Evolutionary conservation across 1,284 basidiomycete species (phyloP).

Genomic region (Pseudozyma hubeiensis): DNA sequence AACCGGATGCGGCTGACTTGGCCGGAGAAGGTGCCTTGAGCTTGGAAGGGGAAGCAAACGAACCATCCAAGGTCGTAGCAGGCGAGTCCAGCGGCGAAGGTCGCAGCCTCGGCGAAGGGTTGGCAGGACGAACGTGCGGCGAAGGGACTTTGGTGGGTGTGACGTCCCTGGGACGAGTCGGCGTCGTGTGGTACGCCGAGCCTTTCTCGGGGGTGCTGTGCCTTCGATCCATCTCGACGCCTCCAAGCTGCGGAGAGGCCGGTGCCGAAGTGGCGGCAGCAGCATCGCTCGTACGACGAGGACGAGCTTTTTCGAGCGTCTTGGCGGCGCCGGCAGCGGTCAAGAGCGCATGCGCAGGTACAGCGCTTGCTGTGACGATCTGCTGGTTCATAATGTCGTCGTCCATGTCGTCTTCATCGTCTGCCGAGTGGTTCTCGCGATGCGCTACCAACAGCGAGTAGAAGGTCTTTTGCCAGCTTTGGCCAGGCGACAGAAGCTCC

Average conservation of each 20-base stretch:
- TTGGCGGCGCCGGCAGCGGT: conserved; percentile 25
- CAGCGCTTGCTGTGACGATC: conserved; percentile 36
- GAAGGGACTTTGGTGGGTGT: conserved; percentile 28
- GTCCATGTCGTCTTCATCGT: conserved; percentile 64
- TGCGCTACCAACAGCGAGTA: conserved; percentile 65
- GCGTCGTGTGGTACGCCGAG: conserved; percentile 31
- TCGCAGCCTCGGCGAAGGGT: conserved; percentile 37
- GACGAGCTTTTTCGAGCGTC: conserved; percentile 41
- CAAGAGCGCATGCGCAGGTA: conserved; percentile 32
- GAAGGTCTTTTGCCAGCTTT: conserved; percentile 68
- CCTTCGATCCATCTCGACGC: conserved; percentile 42
- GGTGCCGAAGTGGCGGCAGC: conserved; percentile 31
- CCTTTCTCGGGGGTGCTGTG: conserved; percentile 50
- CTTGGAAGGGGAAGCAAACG: conserved; percentile 28
- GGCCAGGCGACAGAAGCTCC: conserved; percentile 51
- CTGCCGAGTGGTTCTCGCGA: conserved; percentile 64
- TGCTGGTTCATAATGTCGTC: conserved; percentile 42
- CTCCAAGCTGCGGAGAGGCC: conserved; percentile 34
- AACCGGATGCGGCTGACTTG: conserved; percentile 10
- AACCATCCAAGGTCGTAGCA: conserved; percentile 14
- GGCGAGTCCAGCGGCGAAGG: conserved; percentile 36
- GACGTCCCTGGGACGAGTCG: conserved; percentile 16
- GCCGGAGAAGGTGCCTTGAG: conserved; percentile 15
- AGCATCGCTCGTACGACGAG: conserved; percentile 31
- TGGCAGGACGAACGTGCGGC: conserved; percentile 37